Evolutionary conservation across 2,329 filamentous ascomycete genomes (phyloP).

Genomic region (Colletotrichum sp.): DNA sequence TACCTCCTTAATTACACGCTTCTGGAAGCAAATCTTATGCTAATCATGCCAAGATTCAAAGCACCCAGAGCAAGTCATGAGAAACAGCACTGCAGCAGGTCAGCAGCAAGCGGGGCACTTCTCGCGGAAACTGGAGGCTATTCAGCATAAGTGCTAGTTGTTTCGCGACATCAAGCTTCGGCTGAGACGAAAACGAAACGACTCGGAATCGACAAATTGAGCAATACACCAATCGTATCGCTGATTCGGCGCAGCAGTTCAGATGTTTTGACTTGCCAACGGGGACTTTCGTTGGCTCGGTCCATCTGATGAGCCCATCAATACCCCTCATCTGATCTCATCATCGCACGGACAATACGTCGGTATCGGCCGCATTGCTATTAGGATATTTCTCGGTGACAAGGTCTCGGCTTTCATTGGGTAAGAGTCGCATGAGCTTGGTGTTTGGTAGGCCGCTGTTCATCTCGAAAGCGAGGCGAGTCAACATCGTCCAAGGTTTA

Average conservation of each 20-base stretch:
- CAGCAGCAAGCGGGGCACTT: neutral
- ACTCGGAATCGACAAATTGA: neutral
- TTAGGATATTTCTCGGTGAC: neutral
- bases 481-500: neutral
- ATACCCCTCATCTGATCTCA: neutral
- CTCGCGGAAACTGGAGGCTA: neutral
- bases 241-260: neutral
- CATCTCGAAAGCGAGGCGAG: neutral
- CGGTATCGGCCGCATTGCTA: neutral
- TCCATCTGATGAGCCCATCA: neutral
- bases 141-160: neutral
- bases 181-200: conserved; percentile 2
- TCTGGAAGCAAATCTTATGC: neutral
- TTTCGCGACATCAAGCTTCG: neutral
- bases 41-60: neutral
- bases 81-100: no score
- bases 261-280: neutral
- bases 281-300: neutral
- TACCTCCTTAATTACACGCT: rapidly evolving
- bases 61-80: neutral
- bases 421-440: neutral
- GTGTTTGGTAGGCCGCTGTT: neutral
- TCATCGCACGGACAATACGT: neutral
- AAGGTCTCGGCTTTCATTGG: neutral
- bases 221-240: neutral